A percentile compares a stretch with the other conserved stretches of the same genome.
phyloP scores from a whole-genome alignment of 2,329 filamentous ascomycete species.

The Lachnellula hyalina region DNA sequence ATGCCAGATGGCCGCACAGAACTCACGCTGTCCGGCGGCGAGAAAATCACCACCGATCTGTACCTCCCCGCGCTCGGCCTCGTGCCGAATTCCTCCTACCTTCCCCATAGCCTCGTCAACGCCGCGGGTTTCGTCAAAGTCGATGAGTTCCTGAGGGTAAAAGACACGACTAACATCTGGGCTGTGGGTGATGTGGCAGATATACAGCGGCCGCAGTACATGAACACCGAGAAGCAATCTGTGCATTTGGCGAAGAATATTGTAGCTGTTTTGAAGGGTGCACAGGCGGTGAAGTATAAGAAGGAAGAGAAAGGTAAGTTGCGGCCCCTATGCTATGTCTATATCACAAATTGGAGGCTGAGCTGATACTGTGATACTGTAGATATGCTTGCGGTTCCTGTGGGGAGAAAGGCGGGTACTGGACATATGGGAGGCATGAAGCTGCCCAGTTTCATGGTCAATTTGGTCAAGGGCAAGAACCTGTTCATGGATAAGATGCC shows the following conservation, averaged over 20 bases:
- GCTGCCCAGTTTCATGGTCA: conserved; percentile 19
- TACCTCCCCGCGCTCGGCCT: conserved; percentile 54
- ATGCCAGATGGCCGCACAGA: conserved; percentile 43
- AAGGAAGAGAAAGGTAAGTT: conserved; percentile 11
- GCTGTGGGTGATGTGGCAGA: conserved; percentile 24
- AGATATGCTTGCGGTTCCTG: conserved; percentile 26
- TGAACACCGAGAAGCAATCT: conserved; percentile 19
- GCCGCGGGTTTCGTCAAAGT: conserved; percentile 42
- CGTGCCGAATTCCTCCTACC: conserved; percentile 49
- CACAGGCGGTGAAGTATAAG: conserved; percentile 20
- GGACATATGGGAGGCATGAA: conserved; percentile 24
- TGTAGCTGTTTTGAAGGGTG: conserved; percentile 11
- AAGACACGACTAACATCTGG: conserved; percentile 32
- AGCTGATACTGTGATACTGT: neutral
- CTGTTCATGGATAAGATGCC: conserved; percentile 3
- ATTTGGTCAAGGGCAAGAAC: conserved; percentile 9
- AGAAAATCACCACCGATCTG: conserved; percentile 46
- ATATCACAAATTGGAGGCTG: neutral
- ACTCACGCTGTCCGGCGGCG: conserved; percentile 43
- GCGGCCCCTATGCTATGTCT: neutral
- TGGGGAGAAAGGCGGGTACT: conserved; percentile 35
- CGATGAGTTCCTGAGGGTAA: conserved; percentile 46
- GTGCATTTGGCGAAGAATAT: conserved; percentile 25
- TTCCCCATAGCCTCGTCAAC: conserved; percentile 42
- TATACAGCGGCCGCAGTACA: conserved; percentile 21